phyloP scores from a whole-genome alignment of 305 asterid genomes.

The Fraxinus albicans region DNA sequence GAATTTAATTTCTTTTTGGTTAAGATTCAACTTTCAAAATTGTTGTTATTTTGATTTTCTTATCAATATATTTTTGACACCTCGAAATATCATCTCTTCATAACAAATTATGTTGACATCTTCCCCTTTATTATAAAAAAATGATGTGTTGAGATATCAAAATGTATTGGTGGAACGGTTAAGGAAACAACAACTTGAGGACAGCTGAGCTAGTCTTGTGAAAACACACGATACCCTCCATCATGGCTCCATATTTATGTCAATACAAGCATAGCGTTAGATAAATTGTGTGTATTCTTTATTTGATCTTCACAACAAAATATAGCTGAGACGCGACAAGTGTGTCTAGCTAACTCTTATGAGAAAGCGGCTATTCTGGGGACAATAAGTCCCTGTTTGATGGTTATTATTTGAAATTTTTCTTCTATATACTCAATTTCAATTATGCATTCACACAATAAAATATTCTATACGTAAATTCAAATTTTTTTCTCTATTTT shows the following conservation, averaged over 20 bases:
- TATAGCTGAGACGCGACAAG: neutral
- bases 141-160: too few relatives aligned
- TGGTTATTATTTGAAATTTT: too few relatives aligned
- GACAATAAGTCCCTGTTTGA: neutral
- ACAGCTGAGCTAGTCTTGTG: too few relatives aligned
- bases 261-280: neutral
- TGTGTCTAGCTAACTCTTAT: neutral
- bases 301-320: too few relatives aligned
- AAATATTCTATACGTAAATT: too few relatives aligned
- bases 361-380: neutral
- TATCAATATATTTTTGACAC: too few relatives aligned
- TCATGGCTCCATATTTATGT: neutral
- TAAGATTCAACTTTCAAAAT: neutral
- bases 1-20: neutral
- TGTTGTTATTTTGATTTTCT: neutral
- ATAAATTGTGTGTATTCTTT: too few relatives aligned
- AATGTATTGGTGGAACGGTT: too few relatives aligned
- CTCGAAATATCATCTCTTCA: neutral
- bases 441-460: too few relatives aligned
- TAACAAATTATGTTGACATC: neutral
- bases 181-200: too few relatives aligned
- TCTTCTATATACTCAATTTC: too few relatives aligned
- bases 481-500: too few relatives aligned
- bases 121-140: neutral
- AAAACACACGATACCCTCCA: neutral